Conservation (phyloP, 345 rosid species). For the Eucalyptus pauciflora region DNA sequence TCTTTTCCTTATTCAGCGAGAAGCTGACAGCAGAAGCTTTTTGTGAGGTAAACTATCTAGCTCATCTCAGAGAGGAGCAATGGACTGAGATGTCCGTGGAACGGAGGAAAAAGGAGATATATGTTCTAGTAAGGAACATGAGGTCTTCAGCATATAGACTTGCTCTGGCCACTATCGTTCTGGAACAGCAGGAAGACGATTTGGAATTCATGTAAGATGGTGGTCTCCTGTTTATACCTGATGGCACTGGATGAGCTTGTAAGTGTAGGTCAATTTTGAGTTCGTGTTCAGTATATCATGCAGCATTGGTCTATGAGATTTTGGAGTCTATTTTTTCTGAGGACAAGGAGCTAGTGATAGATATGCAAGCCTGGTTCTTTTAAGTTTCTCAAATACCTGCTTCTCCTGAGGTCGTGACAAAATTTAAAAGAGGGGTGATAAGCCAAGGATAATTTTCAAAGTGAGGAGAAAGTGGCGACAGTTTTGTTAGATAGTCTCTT, state of each 20-base stretch:
- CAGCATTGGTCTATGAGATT: not conserved
- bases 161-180: conserved; percentile 55
- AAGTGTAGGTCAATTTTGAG: not conserved
- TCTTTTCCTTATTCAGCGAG: conserved; percentile 31
- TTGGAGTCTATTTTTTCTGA: not conserved
- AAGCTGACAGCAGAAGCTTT: conserved; percentile 53
- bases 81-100: conserved; percentile 43
- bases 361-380: not conserved
- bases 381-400: not conserved
- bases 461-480: not conserved
- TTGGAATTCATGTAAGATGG: conserved; percentile 27
- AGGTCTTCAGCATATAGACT: conserved; percentile 83
- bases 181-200: conserved; percentile 56
- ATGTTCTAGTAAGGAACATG: conserved; percentile 68
- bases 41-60: conserved; percentile 64
- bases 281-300: not conserved
- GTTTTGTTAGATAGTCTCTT: not conserved
- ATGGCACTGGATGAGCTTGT: not conserved
- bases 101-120: conserved; percentile 50
- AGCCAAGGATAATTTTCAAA: not conserved
- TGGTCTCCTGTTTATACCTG: not conserved
- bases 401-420: not conserved
- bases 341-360: not conserved
- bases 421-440: not conserved
- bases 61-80: conserved; percentile 58